Percentiles rank a stretch among this genome's conserved stretches.
These are phyloP conservation scores for Teunomyces atbi DNA, from an alignment of 805 yeast genomes.

Conservation along the genomic window DNA sequence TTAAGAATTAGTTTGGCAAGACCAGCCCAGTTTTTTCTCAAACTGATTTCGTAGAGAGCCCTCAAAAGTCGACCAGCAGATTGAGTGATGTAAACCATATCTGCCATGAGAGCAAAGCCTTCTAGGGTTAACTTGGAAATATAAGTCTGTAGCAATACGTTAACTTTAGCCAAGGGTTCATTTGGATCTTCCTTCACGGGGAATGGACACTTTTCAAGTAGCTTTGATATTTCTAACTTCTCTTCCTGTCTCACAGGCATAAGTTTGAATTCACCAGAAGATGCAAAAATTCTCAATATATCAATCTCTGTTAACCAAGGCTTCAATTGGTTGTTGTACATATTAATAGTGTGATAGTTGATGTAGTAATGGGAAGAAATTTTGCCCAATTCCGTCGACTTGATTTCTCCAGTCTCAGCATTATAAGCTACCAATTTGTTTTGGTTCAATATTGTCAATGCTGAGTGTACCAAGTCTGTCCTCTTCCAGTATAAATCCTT, in stretches of 20 bases:
- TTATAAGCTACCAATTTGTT: conserved; percentile 63
- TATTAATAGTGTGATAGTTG: conserved; percentile 66
- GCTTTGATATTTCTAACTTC: conserved; percentile 62
- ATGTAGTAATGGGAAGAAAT: conserved; percentile 88
- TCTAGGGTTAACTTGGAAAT: conserved; percentile 75
- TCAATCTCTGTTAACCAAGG: conserved; percentile 72
- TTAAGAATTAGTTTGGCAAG: conserved; percentile 57
- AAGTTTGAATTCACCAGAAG: conserved; percentile 80
- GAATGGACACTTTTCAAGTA: conserved; percentile 75
- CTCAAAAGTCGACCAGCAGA: conserved; percentile 87
- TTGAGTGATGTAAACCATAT: conserved; percentile 90
- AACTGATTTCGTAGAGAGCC: conserved; percentile 78
- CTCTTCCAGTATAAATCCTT: conserved; percentile 57
- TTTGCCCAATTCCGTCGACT: conserved; percentile 65
- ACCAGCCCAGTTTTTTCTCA: conserved; percentile 69
- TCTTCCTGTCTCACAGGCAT: conserved; percentile 89
- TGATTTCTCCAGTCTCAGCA: conserved; percentile 36
- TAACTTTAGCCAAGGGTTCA: conserved; percentile 76
- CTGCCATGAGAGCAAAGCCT: conserved; percentile 89
- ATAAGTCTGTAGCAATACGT: conserved; percentile 77
- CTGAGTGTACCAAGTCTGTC: conserved; percentile 72
- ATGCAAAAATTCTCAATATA: conserved; percentile 69
- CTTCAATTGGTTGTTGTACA: conserved; percentile 60
- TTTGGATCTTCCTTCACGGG: conserved; percentile 74
- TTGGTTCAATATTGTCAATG: conserved; percentile 56